Evolutionary conservation across 1,139 yeast species (phyloP).

Genomic region (Debaryomyces coudertii): DNA sequence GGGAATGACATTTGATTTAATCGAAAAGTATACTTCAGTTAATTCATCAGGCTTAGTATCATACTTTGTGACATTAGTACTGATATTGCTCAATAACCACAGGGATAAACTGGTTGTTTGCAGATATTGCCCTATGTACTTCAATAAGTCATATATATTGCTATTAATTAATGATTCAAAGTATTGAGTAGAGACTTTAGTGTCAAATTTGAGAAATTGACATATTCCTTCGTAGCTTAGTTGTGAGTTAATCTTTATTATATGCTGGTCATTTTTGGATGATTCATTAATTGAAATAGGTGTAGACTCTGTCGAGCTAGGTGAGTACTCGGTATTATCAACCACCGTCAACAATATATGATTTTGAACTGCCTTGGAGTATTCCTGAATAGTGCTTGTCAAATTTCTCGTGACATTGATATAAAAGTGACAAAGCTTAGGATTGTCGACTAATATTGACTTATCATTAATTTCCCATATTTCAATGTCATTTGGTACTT

Average conservation of each 20-base stretch:
- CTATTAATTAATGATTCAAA: slow-evolving; percentile 36
- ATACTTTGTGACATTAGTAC: slow-evolving; percentile 12
- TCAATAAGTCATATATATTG: slow-evolving; percentile 40
- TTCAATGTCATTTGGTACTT: slow-evolving; percentile 26
- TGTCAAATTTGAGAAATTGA: slow-evolving; percentile 34
- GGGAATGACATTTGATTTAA: slow-evolving; percentile 27
- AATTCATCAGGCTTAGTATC: slow-evolving; percentile 14
- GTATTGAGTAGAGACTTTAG: slow-evolving; percentile 35
- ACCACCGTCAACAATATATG: slow-evolving; percentile 38
- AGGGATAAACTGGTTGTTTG: slow-evolving; percentile 24
- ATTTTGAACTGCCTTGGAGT: slow-evolving; percentile 24
- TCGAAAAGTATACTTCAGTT: slow-evolving; percentile 19
- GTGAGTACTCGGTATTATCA: slow-evolving; percentile 47
- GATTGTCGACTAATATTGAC: slow-evolving; percentile 12
- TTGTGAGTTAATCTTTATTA: slow-evolving; percentile 40
- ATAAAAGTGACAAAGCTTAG: slow-evolving; percentile 31
- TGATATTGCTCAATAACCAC: slow-evolving; percentile 32
- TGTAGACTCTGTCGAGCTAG: slow-evolving; percentile 37
- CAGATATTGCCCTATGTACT: slow-evolving; percentile 35
- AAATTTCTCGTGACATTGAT: slow-evolving; percentile 35
- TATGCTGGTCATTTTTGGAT: slow-evolving; percentile 23
- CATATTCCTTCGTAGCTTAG: slow-evolving; percentile 34
- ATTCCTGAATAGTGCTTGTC: slow-evolving; percentile 18
- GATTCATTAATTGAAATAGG: slow-evolving; percentile 26
- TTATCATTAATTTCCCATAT: slow-evolving; percentile 35